Evolutionary conservation across 1,284 basidiomycete species (phyloP).

Genomic region (Heliocybe sulcata): DNA sequence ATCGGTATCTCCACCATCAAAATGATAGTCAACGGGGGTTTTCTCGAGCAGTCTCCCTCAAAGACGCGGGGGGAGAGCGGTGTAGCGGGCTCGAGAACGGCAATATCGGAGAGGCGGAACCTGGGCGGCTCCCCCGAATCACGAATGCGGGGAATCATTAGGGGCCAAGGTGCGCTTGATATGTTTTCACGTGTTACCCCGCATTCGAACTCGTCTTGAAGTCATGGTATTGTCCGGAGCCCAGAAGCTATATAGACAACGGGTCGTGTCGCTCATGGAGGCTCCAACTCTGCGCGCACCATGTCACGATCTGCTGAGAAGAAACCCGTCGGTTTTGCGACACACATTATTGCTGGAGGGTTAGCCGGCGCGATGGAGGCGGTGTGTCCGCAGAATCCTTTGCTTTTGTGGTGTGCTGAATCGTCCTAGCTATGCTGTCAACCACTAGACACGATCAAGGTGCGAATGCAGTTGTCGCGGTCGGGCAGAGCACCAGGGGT

Average conservation of each 20-base stretch:
- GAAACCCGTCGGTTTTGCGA: conserved; percentile 78
- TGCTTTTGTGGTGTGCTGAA: not conserved
- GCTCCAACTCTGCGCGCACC: conserved; percentile 1
- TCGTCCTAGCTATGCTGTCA: conserved; percentile 60
- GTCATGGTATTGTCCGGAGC: not conserved
- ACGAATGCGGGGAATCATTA: not conserved
- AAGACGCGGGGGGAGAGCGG: not conserved
- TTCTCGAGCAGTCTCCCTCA: no score
- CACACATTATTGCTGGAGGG: conserved; percentile 89
- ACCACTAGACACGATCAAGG: conserved; percentile 96
- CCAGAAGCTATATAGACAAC: not conserved
- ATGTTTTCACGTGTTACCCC: not conserved
- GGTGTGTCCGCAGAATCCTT: conserved; percentile 35
- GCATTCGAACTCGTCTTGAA: not conserved
- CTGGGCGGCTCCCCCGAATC: not conserved
- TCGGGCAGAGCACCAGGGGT: conserved; percentile 77
- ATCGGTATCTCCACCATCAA: no score
- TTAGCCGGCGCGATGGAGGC: conserved; percentile 90
- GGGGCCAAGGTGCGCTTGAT: not conserved
- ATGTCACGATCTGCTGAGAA: conserved; percentile 60
- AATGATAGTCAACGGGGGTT: no score
- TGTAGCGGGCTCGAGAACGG: not conserved
- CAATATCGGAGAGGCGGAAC: not conserved
- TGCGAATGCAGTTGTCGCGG: conserved; percentile 93
- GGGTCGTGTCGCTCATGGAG: not conserved